Base-by-base conservation (phyloP, 306 rosid genomes). In the Prunus fruticosa region DNA sequence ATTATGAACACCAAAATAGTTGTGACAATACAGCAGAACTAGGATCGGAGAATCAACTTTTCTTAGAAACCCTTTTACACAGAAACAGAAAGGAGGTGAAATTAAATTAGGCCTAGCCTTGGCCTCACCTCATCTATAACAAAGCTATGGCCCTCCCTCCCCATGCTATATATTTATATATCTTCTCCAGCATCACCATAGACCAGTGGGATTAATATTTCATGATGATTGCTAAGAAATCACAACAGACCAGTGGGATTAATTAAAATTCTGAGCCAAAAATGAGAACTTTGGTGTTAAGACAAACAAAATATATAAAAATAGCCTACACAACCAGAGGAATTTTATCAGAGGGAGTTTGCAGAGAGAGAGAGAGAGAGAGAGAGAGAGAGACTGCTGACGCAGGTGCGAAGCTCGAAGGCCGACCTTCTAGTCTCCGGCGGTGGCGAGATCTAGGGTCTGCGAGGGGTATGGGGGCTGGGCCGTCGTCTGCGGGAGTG, bases 181-280 rank as follows among this genome's bases (percentile, higher is more conserved):
- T 71, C 15, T 38, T 32, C 22, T 11, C 16, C 76, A 72, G 41
- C 65, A 38, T 72, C 56, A 53, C 75, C 34, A 57, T n/a, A 34
- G 20, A 61, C 28, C 28, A 43, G 22, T 43, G 34, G 69, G 78
- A 62, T 46, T 12, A 61, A 23, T 47, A 61, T 58, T 47, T 76
- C 22, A 76, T 52, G 66, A 54, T 75, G 78, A 69, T 64, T 70
- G 69, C 30, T 12, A 47, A 30, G 79, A 65, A 45, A 76, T 83
- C 91, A 89, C 92, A 12, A 22, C 13, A 45, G 27, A 56, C 6
- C 62, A 4, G 14, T 20, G 4, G 62, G 9, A 38, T 11, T 22
- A 3, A 13, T 11, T 22, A 23, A 20, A 57, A 57, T 57, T 57
- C 63, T 20, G 2, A 13, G 63, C 27, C 2, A 57, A 22, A 57